A percentile compares a stretch with the other conserved stretches of the same genome.
These are phyloP conservation scores for Phytophthora quininea DNA, from an alignment of 352 stramenopile genomes.

Conservation along the genomic window DNA sequence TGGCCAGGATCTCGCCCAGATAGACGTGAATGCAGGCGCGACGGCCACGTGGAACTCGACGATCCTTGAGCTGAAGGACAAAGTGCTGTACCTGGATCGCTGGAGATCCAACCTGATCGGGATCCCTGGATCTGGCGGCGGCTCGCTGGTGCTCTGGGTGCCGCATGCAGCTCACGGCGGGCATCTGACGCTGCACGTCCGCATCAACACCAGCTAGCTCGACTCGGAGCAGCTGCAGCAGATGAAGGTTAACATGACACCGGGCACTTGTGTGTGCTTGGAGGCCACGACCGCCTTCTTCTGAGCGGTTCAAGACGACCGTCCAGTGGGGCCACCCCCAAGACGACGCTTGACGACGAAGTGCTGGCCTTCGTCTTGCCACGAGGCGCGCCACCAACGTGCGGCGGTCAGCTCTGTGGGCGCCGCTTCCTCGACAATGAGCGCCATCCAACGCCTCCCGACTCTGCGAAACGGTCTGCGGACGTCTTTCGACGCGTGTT, in stretches of 20 bases:
- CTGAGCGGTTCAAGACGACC: too few relatives aligned
- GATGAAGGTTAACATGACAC: background rate
- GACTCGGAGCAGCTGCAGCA: background rate
- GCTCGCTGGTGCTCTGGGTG: constrained; percentile 25
- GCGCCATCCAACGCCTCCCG: background rate
- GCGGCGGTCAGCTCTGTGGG: background rate
- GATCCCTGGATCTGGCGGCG: too few relatives aligned
- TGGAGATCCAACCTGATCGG: constrained; percentile 19
- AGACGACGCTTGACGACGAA: background rate
- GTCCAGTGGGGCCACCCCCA: too few relatives aligned
- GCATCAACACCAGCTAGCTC: constrained; percentile 12
- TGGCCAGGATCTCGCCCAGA: background rate
- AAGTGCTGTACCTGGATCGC: constrained; percentile 18
- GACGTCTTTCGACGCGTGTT: background rate
- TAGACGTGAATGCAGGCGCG: constrained; percentile 14
- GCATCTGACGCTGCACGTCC: constrained; percentile 16
- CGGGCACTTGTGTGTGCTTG: too few relatives aligned
- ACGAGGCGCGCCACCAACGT: background rate
- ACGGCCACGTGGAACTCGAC: constrained; percentile 11
- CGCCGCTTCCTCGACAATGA: background rate
- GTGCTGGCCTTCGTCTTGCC: background rate
- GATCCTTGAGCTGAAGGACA: constrained; percentile 2
- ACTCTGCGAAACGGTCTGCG: background rate
- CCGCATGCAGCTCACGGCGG: constrained; percentile 8
- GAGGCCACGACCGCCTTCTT: too few relatives aligned